These are phyloP conservation scores for Myxozyma udenii DNA, from an alignment of 805 yeast genomes.

Conservation along the genomic window DNA sequence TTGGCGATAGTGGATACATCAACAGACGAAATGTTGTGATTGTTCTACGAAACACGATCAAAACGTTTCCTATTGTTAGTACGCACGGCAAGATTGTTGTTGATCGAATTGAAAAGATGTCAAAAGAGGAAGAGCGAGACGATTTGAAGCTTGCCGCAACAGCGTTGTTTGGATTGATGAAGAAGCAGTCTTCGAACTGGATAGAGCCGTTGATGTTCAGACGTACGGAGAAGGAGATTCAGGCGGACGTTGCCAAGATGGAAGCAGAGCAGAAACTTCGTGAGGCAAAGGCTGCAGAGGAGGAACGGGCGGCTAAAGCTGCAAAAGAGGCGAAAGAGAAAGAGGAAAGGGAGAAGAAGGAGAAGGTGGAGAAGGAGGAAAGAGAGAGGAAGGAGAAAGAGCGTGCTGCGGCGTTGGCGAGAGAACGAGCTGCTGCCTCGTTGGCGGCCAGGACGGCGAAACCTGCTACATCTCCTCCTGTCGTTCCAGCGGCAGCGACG, in stretches of 20 bases:
- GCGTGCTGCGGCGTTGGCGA: neutral
- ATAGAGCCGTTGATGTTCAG: conserved; percentile 15
- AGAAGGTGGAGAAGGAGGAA: neutral
- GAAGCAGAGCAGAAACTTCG: conserved; percentile 1
- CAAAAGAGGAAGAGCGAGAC: conserved; percentile 60
- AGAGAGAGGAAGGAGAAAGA: neutral
- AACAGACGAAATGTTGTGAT: conserved; percentile 77
- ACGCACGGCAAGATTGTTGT: conserved; percentile 59
- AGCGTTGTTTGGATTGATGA: conserved; percentile 35
- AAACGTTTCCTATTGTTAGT: conserved; percentile 64
- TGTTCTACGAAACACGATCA: conserved; percentile 62
- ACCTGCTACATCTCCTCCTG: neutral
- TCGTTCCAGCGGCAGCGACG: neutral
- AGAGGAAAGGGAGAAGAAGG: neutral
- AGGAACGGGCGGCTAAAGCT: conserved; percentile 3
- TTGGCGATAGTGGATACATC: conserved; percentile 63
- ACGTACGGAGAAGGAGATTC: conserved; percentile 10
- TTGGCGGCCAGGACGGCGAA: too few species aligned
- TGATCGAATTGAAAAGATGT: conserved; percentile 48
- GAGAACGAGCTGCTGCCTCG: too few species aligned
- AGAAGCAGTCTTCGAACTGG: conserved; percentile 33
- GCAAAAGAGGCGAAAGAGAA: neutral
- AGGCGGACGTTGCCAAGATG: conserved; percentile 2
- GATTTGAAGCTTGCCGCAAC: conserved; percentile 75
- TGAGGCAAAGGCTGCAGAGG: conserved; percentile 8